Percentiles rank a stretch among this genome's conserved stretches.
Evolutionary conservation across 140 eudicot genomes (phyloP).

Genomic region (Anethum foeniculum): DNA sequence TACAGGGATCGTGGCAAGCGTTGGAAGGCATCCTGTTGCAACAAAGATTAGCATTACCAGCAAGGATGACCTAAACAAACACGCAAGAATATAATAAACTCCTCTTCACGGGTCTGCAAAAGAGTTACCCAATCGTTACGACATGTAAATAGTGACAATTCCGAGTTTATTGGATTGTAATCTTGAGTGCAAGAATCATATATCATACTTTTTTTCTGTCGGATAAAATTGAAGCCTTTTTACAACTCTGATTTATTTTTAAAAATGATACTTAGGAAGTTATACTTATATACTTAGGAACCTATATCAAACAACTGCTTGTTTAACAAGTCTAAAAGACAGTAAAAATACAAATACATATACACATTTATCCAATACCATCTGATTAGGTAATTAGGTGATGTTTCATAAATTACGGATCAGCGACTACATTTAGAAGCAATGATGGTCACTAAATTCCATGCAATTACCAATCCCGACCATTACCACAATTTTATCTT

Average conservation of each 20-base stretch:
- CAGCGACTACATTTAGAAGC: too few relatives aligned
- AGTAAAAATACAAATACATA: neutral
- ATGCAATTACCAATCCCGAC: too few relatives aligned
- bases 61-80: neutral
- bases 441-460: too few relatives aligned
- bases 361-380: neutral
- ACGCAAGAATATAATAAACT: neutral
- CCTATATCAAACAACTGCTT: neutral
- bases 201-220: neutral
- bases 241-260: neutral
- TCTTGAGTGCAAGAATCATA: neutral
- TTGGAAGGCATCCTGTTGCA: slow-evolving; percentile 77
- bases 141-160: neutral
- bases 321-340: neutral
- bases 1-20: slow-evolving; percentile 90
- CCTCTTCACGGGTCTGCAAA: neutral
- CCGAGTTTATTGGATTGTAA: neutral
- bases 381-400: neutral
- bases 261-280: neutral
- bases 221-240: neutral
- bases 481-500: neutral
- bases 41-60: neutral
- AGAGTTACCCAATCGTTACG: neutral
- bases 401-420: too few relatives aligned
- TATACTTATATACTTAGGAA: neutral